phyloP scores from a whole-genome alignment of 208 protist genomes.

The Plasmodiophora brassicae region DNA sequence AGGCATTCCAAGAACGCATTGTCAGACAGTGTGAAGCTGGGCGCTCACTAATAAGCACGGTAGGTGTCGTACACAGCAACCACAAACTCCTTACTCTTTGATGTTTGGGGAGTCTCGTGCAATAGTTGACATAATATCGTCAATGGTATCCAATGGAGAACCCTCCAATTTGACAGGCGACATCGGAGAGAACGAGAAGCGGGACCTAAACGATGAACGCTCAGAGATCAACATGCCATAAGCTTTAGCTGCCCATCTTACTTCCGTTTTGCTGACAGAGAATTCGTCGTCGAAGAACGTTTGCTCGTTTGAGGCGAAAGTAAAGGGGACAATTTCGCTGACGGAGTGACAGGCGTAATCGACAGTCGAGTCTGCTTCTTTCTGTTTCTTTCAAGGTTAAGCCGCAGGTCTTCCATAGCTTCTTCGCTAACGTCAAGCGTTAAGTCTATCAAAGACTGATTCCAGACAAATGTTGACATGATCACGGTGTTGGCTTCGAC shows the following conservation, averaged over 20 bases:
- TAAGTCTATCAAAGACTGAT: neutral
- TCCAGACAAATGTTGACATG: neutral
- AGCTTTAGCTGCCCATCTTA: too few species aligned
- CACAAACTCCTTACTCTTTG: neutral
- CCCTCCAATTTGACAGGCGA: neutral
- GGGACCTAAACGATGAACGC: neutral
- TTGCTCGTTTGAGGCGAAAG: neutral
- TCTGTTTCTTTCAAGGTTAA: neutral
- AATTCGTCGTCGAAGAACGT: neutral
- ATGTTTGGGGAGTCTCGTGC: neutral
- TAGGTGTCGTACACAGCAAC: neutral
- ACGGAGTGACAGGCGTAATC: neutral
- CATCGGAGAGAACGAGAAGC: neutral
- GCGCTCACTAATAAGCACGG: neutral
- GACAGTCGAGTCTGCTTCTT: neutral
- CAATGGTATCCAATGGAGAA: neutral
- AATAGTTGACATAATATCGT: conserved; percentile 4
- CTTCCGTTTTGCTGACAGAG: neutral
- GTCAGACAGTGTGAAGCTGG: neutral
- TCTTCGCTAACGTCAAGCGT: conserved; percentile 2
- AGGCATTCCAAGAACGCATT: neutral
- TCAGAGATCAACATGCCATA: too few species aligned
- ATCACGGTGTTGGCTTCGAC: neutral
- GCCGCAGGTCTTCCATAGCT: neutral
- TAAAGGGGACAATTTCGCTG: neutral